These are phyloP conservation scores for Xylariaceae sp. DNA, from an alignment of 2,329 filamentous ascomycete species.

Conservation along the genomic window DNA sequence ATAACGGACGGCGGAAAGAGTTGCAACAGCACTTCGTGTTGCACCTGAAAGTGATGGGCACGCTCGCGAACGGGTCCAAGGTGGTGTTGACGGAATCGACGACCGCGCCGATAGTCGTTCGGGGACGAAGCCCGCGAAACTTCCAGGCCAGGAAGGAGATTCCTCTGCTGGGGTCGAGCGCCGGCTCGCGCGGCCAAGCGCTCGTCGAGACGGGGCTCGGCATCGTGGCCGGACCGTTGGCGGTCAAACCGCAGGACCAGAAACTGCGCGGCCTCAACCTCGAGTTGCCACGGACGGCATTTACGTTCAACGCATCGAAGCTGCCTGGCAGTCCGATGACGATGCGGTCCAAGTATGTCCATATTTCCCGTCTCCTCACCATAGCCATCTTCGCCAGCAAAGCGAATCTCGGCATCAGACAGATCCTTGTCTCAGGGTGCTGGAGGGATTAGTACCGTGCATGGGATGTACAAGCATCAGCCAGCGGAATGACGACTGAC, in stretches of 20 bases:
- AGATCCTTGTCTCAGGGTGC: too few species aligned
- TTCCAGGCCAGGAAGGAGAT: slow-evolving; percentile 93
- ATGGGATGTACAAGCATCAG: not conserved
- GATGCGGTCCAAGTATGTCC: slow-evolving; percentile 52
- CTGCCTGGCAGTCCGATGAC: slow-evolving; percentile 45
- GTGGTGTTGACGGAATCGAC: slow-evolving; percentile 74
- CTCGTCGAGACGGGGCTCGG: slow-evolving; percentile 56
- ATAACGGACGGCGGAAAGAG: slow-evolving; percentile 90
- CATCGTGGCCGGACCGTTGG: slow-evolving; percentile 50
- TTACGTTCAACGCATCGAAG: slow-evolving; percentile 52
- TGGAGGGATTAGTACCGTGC: not conserved
- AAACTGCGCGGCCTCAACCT: slow-evolving; percentile 46
- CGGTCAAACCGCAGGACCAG: slow-evolving; percentile 46
- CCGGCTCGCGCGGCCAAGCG: slow-evolving; percentile 70
- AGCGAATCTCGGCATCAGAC: too few species aligned
- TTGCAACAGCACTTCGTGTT: slow-evolving; percentile 94
- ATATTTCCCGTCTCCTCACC: slow-evolving; percentile 1
- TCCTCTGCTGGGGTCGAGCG: slow-evolving; percentile 70
- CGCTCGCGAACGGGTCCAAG: slow-evolving; percentile 75
- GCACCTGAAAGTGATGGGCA: slow-evolving; percentile 77
- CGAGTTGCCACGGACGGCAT: slow-evolving; percentile 48
- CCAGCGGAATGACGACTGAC: slow-evolving; percentile 19
- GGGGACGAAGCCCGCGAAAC: slow-evolving; percentile 86
- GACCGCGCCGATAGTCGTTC: slow-evolving; percentile 87
- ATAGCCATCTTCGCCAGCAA: not conserved